These are phyloP conservation scores for Globisporangium orthogonon DNA, from an alignment of 352 stramenopile genomes.

Conservation along the genomic window DNA sequence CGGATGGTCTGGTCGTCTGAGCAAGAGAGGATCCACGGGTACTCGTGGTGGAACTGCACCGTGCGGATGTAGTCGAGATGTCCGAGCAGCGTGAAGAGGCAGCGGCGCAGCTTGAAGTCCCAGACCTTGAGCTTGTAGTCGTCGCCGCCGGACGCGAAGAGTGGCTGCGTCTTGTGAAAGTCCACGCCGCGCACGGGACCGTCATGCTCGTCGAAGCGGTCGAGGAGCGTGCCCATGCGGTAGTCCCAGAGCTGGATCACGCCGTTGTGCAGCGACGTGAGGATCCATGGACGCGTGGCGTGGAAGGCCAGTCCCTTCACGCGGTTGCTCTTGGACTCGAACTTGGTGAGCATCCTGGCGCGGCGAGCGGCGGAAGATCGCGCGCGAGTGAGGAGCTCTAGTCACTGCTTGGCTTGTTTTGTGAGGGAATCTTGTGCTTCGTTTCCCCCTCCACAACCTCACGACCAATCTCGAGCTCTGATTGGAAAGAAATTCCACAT, in stretches of 20 bases:
- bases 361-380: background rate
- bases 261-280: constrained; percentile 99
- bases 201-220: constrained; percentile 99
- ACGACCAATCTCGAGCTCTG: no score
- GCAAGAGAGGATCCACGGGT: constrained; percentile 97
- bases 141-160: constrained; percentile 98
- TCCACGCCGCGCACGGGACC: constrained; percentile 98
- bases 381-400: no score
- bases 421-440: no score
- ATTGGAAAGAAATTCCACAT: no score
- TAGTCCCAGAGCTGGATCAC: constrained; percentile 99
- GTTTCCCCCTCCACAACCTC: no score
- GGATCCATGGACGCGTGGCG: constrained; percentile 97
- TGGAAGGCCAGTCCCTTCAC: constrained; percentile 99
- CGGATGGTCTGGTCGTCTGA: constrained; percentile 99
- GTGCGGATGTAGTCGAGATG: constrained; percentile 99
- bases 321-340: constrained; percentile 99
- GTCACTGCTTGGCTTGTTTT: no score
- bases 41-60: constrained; percentile 99
- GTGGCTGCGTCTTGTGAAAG: constrained; percentile 96
- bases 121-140: constrained; percentile 99
- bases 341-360: constrained; percentile 96
- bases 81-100: constrained; percentile 98
- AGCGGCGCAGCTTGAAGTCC: constrained; percentile 99
- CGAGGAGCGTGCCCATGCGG: constrained; percentile 97